Evolutionary conservation across 352 stramenopile species (phyloP).

Genomic region (Pseudoperonospora humuli): DNA sequence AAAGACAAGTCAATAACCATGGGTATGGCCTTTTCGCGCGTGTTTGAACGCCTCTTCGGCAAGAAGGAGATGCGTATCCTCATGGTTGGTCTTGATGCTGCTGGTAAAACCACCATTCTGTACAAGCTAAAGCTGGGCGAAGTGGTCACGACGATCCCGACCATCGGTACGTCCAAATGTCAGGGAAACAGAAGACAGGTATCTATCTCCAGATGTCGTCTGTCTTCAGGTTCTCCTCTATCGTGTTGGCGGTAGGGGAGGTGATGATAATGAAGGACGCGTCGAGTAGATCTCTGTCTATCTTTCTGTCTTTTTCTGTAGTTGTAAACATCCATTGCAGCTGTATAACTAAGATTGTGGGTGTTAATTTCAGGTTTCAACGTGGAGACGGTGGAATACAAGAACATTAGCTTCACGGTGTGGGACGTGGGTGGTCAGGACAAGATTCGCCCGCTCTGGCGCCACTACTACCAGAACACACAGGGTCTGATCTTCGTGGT

Average conservation of each 20-base stretch:
- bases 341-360: not conserved
- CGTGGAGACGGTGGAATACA: constrained; percentile 99
- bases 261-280: no score
- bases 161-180: constrained; percentile 80
- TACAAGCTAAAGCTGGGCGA: constrained; percentile 90
- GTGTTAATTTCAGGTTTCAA: constrained; percentile 88
- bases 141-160: constrained; percentile 97
- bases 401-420: constrained; percentile 99
- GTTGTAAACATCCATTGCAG: not conserved
- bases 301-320: not conserved
- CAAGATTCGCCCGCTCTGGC: constrained; percentile 97
- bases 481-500: constrained; percentile 99
- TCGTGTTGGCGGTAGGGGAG: no score
- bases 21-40: constrained; percentile 95
- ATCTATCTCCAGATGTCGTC: no score
- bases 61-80: constrained; percentile 99
- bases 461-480: constrained; percentile 99
- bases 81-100: constrained; percentile 99
- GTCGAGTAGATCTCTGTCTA: no score
- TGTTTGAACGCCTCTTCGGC: constrained; percentile 98
- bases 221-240: no score
- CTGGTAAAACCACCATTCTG: constrained; percentile 99
- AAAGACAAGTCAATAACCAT: constrained; percentile 71
- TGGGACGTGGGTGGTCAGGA: constrained; percentile 99
- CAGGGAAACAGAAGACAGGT: not conserved